Percentiles rank a stretch among this genome's conserved stretches.
These are phyloP conservation scores for Porphyrellus cyaneotinctus DNA, from an alignment of 768 basidiomycete species.

Conservation along the genomic window DNA sequence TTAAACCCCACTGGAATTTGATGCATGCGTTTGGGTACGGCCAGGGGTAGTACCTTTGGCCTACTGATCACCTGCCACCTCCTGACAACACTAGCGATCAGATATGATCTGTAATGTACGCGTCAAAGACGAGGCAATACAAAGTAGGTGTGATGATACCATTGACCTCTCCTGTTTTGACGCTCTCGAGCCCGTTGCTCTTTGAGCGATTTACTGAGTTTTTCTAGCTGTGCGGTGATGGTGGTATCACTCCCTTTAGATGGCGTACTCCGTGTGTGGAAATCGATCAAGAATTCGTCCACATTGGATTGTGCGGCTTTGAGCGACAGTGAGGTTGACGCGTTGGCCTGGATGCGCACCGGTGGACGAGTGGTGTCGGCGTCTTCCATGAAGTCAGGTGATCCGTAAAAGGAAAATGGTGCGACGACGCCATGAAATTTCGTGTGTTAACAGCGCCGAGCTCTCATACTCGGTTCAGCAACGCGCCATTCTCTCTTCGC, in stretches of 20 bases:
- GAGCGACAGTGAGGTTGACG: constrained; percentile 35
- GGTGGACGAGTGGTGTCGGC: constrained; percentile 44
- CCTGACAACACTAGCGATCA: not conserved
- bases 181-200: constrained; percentile 39
- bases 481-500: not conserved
- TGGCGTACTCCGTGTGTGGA: constrained; percentile 43
- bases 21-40: too few relatives aligned
- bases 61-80: too few relatives aligned
- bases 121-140: constrained; percentile 1
- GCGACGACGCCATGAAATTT: constrained; percentile 3
- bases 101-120: constrained; percentile 1
- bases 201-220: constrained; percentile 48
- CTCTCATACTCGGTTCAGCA: not conserved
- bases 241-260: constrained; percentile 51
- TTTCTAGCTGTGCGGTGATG: constrained; percentile 57
- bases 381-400: constrained; percentile 43
- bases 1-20: too few relatives aligned
- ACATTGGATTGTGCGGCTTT: constrained; percentile 40
- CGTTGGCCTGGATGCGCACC: constrained; percentile 40
- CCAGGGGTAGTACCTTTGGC: too few relatives aligned
- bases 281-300: constrained; percentile 46
- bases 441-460: too few relatives aligned
- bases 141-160: not conserved
- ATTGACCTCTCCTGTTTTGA: constrained; percentile 1
- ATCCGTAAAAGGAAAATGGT: constrained; percentile 10